These are phyloP conservation scores for Chalara sp. DNA, from an alignment of 2,329 filamentous ascomycete genomes.

Conservation along the genomic window DNA sequence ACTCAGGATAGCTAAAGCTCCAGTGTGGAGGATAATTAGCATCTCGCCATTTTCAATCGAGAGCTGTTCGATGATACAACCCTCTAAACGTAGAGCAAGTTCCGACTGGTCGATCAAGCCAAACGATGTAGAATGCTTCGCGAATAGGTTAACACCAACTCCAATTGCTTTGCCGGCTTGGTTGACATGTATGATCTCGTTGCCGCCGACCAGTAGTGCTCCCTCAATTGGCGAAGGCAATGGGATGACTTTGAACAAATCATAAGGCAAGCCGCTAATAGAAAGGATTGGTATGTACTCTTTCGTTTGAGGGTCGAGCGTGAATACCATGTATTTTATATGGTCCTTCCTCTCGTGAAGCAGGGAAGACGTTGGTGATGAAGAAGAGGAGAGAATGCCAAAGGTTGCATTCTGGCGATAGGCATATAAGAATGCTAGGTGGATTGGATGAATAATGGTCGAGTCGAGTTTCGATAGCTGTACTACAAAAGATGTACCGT, in stretches of 20 bases:
- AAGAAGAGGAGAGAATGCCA: constrained; percentile 78
- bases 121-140: constrained; percentile 76
- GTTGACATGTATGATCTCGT: constrained; percentile 91
- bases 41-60: constrained; percentile 75
- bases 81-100: constrained; percentile 73
- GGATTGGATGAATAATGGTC: constrained; percentile 77
- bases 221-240: constrained; percentile 84
- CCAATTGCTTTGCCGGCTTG: constrained; percentile 92
- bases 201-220: constrained; percentile 76
- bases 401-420: constrained; percentile 94
- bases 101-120: constrained; percentile 80
- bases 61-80: constrained; percentile 69
- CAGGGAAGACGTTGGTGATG: constrained; percentile 67
- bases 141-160: constrained; percentile 86
- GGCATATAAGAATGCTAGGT: constrained; percentile 89
- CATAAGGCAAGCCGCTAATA: constrained; percentile 77
- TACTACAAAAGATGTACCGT: constrained; percentile 87
- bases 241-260: constrained; percentile 76
- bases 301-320: constrained; percentile 85
- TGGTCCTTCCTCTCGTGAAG: constrained; percentile 73
- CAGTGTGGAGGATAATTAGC: constrained; percentile 72
- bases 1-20: constrained; percentile 65
- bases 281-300: constrained; percentile 90
- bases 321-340: constrained; percentile 89
- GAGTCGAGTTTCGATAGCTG: constrained; percentile 85